These are phyloP conservation scores for Phialophora verrucosa DNA, from an alignment of 2,329 filamentous ascomycete genomes.

Conservation along the genomic window DNA sequence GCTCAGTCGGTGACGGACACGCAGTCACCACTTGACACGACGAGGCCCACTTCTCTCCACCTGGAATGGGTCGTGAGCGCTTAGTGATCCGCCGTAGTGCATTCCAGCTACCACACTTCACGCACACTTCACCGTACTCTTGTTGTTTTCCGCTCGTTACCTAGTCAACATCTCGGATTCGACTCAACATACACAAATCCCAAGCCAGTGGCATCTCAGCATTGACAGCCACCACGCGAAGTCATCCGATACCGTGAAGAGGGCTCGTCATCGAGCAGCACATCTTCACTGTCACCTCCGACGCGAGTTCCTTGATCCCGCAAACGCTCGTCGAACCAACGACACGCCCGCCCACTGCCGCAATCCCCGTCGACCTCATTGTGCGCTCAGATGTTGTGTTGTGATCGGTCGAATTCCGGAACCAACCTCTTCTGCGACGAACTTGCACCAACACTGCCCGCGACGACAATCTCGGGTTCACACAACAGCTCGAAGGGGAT, in stretches of 20 bases:
- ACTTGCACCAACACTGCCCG: background rate
- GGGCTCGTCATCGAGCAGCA: background rate
- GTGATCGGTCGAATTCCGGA: constrained; percentile 19
- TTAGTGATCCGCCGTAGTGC: background rate
- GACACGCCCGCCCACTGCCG: constrained; percentile 21
- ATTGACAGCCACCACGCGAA: constrained; percentile 6
- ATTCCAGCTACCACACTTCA: background rate
- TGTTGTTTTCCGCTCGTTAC: constrained; percentile 1
- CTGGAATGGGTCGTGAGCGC: background rate
- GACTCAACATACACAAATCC: constrained; percentile 2
- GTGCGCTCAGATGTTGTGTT: constrained; percentile 24
- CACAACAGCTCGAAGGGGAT: constrained; percentile 24
- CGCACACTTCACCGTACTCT: background rate
- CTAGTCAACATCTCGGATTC: background rate
- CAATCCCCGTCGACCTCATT: constrained; percentile 12
- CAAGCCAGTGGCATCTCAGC: constrained; percentile 5
- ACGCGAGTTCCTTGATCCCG: background rate
- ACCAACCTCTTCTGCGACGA: background rate
- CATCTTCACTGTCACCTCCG: constrained; percentile 8
- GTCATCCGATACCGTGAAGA: constrained; percentile 8
- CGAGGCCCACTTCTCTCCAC: background rate
- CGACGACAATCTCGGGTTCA: constrained; percentile 10
- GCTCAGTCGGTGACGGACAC: background rate
- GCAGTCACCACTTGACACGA: constrained; percentile 2
- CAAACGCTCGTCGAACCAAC: constrained; percentile 1